phyloP scores from a whole-genome alignment of 495 filamentous ascomycete species.

The Penicillium daleae region DNA sequence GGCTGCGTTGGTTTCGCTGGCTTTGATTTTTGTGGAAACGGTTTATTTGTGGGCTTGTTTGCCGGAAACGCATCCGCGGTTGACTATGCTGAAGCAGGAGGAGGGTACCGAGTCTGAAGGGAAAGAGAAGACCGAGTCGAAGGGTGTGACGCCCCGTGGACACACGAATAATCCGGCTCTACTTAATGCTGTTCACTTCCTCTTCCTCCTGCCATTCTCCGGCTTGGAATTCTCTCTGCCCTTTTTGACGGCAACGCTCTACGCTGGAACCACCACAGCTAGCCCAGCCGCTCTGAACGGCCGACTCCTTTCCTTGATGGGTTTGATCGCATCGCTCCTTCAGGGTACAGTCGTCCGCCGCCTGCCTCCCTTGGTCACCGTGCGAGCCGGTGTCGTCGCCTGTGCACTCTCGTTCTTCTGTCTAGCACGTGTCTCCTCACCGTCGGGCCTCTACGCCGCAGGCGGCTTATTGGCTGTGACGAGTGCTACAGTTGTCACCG shows the following conservation, averaged over 20 bases:
- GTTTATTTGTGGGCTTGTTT: conserved; percentile 83
- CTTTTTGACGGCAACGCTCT: conserved; percentile 95
- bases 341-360: conserved; percentile 86
- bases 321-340: conserved; percentile 85
- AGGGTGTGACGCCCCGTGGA: conserved; percentile 4
- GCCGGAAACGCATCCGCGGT: conserved; percentile 80
- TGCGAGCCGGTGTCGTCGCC: conserved; percentile 76
- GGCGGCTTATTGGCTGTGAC: conserved; percentile 85
- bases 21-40: conserved; percentile 83
- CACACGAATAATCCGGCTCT: conserved; percentile 80
- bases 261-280: conserved; percentile 55
- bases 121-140: conserved; percentile 2
- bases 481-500: conserved; percentile 90
- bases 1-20: conserved; percentile 81
- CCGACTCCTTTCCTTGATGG: conserved; percentile 88
- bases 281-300: conserved; percentile 74
- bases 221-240: conserved; percentile 94
- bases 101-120: conserved; percentile 3
- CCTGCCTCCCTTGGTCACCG: conserved; percentile 74
- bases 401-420: conserved; percentile 81
- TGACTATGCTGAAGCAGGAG: conserved; percentile 40
- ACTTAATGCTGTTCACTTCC: conserved; percentile 85
- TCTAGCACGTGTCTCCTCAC: conserved; percentile 67
- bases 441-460: conserved; percentile 73
- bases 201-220: conserved; percentile 94